Conservation (phyloP, 179 eudicot species). For the Carnegiea gigantea region DNA sequence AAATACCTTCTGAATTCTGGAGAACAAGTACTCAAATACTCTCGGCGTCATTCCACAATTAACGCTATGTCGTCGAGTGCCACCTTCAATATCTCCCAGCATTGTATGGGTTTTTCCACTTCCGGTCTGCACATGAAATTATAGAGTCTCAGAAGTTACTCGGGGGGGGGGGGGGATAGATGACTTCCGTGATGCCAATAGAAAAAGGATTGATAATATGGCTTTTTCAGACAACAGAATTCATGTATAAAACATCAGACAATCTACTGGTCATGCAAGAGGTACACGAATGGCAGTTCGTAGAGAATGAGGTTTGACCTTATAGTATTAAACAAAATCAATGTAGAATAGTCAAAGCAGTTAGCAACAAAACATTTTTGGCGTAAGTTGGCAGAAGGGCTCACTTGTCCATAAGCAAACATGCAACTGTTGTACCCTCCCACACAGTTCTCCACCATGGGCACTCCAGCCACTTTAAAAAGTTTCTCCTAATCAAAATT, state of each 20-base stretch:
- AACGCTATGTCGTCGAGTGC: slow-evolving; percentile 87
- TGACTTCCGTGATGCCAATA: neutral
- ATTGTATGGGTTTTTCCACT: slow-evolving; percentile 99
- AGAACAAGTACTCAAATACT: slow-evolving; percentile 86
- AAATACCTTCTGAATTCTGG: slow-evolving; percentile 93
- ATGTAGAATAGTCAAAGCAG: neutral
- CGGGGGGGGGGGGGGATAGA: neutral
- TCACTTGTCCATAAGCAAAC: slow-evolving; percentile 99
- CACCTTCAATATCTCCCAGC: slow-evolving; percentile 98
- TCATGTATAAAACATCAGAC: neutral
- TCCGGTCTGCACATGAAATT: slow-evolving; percentile 62
- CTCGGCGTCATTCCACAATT: slow-evolving; percentile 99
- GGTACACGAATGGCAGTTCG: neutral
- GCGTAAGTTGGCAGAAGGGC: slow-evolving; percentile 21
- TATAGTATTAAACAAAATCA: neutral
- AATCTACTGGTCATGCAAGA: neutral
- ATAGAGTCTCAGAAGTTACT: slow-evolving; percentile 1
- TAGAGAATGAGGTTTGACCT: neutral
- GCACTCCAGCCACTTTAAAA: slow-evolving; percentile 91
- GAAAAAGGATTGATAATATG: neutral
- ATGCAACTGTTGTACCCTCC: slow-evolving; percentile 98
- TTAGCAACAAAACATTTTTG: neutral
- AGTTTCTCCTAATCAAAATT: slow-evolving; percentile 66
- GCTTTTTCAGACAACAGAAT: neutral
- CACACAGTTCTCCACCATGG: slow-evolving; percentile 96